Conservation (phyloP, 441 rosid genomes). For the Aquilaria agallochum region DNA sequence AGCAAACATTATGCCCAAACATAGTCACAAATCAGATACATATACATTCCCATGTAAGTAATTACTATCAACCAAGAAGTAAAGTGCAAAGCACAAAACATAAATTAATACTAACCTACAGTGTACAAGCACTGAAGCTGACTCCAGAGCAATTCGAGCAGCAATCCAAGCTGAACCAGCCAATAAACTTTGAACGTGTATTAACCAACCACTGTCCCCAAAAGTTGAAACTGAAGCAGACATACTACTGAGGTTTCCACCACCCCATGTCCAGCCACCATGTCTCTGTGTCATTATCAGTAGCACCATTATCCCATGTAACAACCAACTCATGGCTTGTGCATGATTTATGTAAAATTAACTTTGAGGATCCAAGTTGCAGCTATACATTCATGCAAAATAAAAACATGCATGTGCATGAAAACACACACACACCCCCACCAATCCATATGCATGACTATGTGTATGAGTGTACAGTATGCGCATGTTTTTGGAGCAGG, state of each 20-base stretch:
- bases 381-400: no score
- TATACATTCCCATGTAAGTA: neutral
- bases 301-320: no score
- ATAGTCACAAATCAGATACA: neutral
- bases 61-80: neutral
- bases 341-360: no score
- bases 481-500: no score
- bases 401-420: no score
- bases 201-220: slow-evolving; percentile 99
- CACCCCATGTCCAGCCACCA: slow-evolving; percentile 99
- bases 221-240: slow-evolving; percentile 99
- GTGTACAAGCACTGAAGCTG: slow-evolving; percentile 97
- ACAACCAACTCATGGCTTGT: no score
- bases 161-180: slow-evolving; percentile 99
- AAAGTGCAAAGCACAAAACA: neutral
- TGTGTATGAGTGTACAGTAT: no score
- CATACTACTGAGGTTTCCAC: slow-evolving; percentile 99
- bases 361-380: no score
- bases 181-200: slow-evolving; percentile 91
- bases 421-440: no score
- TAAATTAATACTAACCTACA: slow-evolving; percentile 67
- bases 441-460: no score
- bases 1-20: neutral
- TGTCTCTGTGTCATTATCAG: slow-evolving; percentile 53
- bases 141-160: slow-evolving; percentile 89